Evolutionary conservation across 163 green algal genomes (phyloP).

Genomic region (Picocystis sp.): DNA sequence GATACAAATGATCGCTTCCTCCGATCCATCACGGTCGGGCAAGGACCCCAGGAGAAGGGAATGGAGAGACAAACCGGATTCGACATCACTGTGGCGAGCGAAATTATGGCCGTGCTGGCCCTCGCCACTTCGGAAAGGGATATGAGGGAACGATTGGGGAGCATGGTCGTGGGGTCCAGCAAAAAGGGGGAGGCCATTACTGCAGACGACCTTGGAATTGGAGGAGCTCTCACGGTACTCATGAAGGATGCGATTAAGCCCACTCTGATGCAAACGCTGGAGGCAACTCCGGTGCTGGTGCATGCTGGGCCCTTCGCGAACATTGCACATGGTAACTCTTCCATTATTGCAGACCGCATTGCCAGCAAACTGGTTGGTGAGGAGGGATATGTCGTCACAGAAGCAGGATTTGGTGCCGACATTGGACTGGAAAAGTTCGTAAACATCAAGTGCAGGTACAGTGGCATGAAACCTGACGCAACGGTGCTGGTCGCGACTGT

Average conservation of each 20-base stretch:
- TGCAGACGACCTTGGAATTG: conserved; percentile 81
- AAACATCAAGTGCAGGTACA: conserved; percentile 91
- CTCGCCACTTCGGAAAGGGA: conserved; percentile 66
- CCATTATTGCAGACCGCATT: conserved; percentile 84
- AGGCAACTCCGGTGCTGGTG: conserved; percentile 84
- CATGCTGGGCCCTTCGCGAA: conserved; percentile 94
- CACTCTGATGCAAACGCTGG: conserved; percentile 94
- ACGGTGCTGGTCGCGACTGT: conserved; percentile 91
- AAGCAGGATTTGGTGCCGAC: conserved; percentile 94
- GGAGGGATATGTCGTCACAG: conserved; percentile 83
- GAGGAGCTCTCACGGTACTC: conserved; percentile 86
- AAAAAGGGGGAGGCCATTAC: conserved; percentile 56
- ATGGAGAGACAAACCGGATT: conserved; percentile 72
- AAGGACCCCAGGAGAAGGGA: conserved; percentile 63
- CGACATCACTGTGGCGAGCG: conserved; percentile 81
- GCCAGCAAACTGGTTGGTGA: conserved; percentile 76
- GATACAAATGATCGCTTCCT: conserved; percentile 80
- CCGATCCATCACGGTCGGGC: conserved; percentile 34
- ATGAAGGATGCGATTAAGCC: conserved; percentile 91
- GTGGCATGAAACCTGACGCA: conserved; percentile 47
- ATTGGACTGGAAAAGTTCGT: conserved; percentile 98
- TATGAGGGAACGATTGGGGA: conserved; percentile 75
- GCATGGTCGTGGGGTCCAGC: conserved; percentile 71
- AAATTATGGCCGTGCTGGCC: conserved; percentile 95
- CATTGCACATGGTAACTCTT: conserved; percentile 89